Evolutionary conservation across 768 basidiomycete species (phyloP).

Genomic region (Lentinula sp.): DNA sequence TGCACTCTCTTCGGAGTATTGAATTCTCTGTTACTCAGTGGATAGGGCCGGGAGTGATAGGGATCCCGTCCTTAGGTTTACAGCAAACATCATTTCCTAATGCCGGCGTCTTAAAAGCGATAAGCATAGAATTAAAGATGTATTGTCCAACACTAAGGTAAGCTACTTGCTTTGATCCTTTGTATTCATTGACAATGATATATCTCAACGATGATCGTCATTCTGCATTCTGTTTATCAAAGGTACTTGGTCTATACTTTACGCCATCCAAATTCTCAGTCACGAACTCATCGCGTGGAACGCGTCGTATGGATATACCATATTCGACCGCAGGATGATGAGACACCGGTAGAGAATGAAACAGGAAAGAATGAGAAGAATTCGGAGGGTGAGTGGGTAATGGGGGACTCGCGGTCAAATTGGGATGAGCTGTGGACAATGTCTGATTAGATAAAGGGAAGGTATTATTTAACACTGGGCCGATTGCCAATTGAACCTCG

Average conservation of each 20-base stretch:
- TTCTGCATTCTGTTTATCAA: not conserved
- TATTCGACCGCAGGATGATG: not conserved
- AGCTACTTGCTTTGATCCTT: not conserved
- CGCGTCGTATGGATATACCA: not conserved
- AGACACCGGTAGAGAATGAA: not conserved
- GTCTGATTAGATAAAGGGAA: not conserved
- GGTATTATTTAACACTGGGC: too few relatives aligned
- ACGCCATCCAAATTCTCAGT: not conserved
- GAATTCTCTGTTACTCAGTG: not conserved
- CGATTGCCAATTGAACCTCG: too few relatives aligned
- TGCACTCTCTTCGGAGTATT: conserved; percentile 1
- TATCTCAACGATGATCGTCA: too few relatives aligned
- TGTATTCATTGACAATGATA: not conserved
- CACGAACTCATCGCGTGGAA: not conserved
- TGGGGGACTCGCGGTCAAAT: not conserved
- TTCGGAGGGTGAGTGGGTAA: not conserved
- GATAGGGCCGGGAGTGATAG: not conserved
- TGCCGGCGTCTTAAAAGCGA: not conserved
- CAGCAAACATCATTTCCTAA: not conserved
- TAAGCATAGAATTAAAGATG: conserved; percentile 3
- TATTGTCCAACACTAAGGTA: not conserved
- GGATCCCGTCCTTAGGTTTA: not conserved
- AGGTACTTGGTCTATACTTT: not conserved
- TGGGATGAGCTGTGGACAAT: conserved; percentile 2
- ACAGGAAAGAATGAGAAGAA: not conserved